Evolutionary conservation across 2,329 filamentous ascomycete species (phyloP), one percentile per base, ranked within the genome.

Genomic region (Pseudocercospora vitis): DNA sequence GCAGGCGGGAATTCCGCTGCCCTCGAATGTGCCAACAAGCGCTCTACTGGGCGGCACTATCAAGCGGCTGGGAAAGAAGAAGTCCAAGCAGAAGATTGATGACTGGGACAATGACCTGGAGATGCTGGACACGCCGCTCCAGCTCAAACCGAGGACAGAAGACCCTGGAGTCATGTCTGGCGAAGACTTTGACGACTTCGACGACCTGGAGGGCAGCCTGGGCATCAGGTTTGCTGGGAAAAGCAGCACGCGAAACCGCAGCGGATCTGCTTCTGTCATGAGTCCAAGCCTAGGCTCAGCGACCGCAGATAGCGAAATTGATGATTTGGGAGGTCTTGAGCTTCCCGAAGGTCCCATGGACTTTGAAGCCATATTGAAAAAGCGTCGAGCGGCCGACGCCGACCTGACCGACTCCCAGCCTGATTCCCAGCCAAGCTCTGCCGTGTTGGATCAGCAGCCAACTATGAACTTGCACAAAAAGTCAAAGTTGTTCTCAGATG

Each of bases 231-330:
- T 91, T 73, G 91, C 88, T 32, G 92, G 92, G 39, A 96, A 90
- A 11, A 82, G 85, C 65, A 81, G 56, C 21, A 51, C 80, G n/a
- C 84, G 89, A 45, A 85, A 85, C 65, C 85, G 89, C 65, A 94
- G 89, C 74, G 96, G 91, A 1, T 92, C 90, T 14, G 84, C 87
- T 29, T 96, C 91, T 32, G 89, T 89, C 23, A 81, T 96, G 70
- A 97, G 92, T 68, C 92, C 94, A 11, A 97, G 91, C 70, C 82
- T 95, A 52, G 89, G 91, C 16, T 97, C 92, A 71, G 94, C 89
- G 59, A 85, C 95, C 63, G 96, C 91, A 1, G 94, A 96, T 74
- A 97, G 91, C 67, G 92, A 96, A 68, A 91, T 96, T 62, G 92
- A 97, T 70, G 87, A 88, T 5, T 81, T 97, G 56, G 89, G 94